A percentile compares a stretch with the other conserved stretches of the same genome.
phyloP scores from a whole-genome alignment of 768 basidiomycete genomes.

The Lyophyllum semitale region DNA sequence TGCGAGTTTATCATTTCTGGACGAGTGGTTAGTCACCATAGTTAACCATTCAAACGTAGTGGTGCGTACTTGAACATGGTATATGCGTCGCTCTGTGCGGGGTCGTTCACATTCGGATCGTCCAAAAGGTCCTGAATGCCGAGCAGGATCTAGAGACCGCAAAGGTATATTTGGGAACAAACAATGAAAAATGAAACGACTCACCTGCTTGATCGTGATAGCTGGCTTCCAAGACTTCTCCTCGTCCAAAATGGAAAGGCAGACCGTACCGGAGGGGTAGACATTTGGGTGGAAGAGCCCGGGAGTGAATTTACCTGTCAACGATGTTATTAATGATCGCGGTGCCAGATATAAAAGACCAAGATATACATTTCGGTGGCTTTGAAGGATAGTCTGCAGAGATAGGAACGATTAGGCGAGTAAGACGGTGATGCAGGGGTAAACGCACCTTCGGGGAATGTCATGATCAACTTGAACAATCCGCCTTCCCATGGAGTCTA shows the following conservation, averaged over 20 bases:
- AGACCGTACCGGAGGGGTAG: slow-evolving; percentile 98
- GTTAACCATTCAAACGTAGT: neutral
- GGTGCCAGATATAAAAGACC: neutral
- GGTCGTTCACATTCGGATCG: slow-evolving; percentile 96
- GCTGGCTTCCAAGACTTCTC: slow-evolving; percentile 99
- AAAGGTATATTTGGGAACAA: neutral
- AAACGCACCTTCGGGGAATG: slow-evolving; percentile 95
- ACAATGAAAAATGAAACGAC: slow-evolving; percentile 10
- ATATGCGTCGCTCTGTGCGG: slow-evolving; percentile 98
- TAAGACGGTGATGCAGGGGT: neutral
- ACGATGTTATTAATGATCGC: neutral
- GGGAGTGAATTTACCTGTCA: slow-evolving; percentile 91
- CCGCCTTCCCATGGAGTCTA: slow-evolving; percentile 98
- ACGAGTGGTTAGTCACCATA: slow-evolving; percentile 10
- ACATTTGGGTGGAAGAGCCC: slow-evolving; percentile 98
- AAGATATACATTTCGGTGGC: slow-evolving; percentile 82
- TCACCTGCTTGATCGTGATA: slow-evolving; percentile 97
- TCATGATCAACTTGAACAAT: slow-evolving; percentile 92
- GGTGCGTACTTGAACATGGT: slow-evolving; percentile 88
- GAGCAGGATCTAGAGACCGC: slow-evolving; percentile 71
- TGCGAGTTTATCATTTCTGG: slow-evolving; percentile 88
- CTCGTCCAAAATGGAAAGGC: slow-evolving; percentile 95
- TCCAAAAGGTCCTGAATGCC: slow-evolving; percentile 96
- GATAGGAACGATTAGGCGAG: slow-evolving; percentile 3
- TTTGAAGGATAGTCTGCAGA: slow-evolving; percentile 88